Percentiles rank a stretch among this genome's conserved stretches.
These are phyloP conservation scores for Phytophthora cactorum DNA, from an alignment of 352 stramenopile genomes.

Conservation along the genomic window DNA sequence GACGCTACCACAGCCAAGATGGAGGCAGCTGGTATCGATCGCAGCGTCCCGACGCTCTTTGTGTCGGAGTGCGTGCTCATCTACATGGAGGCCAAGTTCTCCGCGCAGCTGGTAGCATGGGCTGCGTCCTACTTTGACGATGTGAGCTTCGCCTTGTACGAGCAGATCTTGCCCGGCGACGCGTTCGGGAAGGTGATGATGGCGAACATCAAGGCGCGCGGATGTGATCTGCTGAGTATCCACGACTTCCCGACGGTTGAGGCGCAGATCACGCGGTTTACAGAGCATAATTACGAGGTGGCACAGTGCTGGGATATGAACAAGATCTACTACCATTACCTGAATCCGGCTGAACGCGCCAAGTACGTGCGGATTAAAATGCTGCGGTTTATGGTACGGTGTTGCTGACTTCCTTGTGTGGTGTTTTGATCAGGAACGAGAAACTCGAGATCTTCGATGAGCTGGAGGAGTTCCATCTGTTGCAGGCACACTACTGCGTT, in stretches of 20 bases:
- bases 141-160: constrained; percentile 87
- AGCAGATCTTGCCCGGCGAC: constrained; percentile 92
- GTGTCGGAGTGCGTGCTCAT: constrained; percentile 93
- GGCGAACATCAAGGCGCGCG: constrained; percentile 89
- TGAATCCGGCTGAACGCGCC: constrained; percentile 66
- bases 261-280: constrained; percentile 81
- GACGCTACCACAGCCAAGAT: constrained; percentile 58
- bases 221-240: constrained; percentile 90
- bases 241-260: constrained; percentile 76
- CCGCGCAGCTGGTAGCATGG: constrained; percentile 77
- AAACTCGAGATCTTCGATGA: constrained; percentile 93
- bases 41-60: constrained; percentile 68
- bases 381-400: neutral
- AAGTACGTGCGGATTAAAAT: constrained; percentile 50
- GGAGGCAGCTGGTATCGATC: constrained; percentile 61
- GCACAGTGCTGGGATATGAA: constrained; percentile 92
- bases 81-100: constrained; percentile 91
- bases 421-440: constrained; percentile 56
- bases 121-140: constrained; percentile 69
- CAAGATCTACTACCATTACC: constrained; percentile 91
- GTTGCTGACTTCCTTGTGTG: constrained; percentile 7
- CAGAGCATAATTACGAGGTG: constrained; percentile 62
- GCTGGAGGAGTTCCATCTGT: constrained; percentile 92
- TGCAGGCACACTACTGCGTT: constrained; percentile 92
- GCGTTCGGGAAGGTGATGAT: constrained; percentile 93